Conservation (phyloP, 2,329 filamentous ascomycete species). For the Pyricularia sp. region DNA sequence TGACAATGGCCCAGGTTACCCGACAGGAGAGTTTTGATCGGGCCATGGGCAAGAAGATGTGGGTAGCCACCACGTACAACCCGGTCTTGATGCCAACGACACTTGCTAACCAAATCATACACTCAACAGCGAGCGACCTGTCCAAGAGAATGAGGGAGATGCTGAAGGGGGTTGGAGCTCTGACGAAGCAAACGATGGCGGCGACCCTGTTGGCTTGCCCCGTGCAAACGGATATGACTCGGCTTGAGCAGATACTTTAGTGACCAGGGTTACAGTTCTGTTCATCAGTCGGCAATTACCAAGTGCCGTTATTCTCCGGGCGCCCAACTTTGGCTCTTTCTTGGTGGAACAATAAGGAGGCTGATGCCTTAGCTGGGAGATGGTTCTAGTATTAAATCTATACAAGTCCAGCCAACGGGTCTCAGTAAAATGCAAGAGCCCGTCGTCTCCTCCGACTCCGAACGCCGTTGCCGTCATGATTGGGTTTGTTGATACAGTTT, state of each 20-base stretch:
- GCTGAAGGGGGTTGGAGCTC: slow-evolving; percentile 18
- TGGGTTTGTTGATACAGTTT: not conserved
- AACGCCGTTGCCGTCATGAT: slow-evolving; percentile 2
- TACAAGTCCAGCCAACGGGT: not conserved
- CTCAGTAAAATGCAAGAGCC: not conserved
- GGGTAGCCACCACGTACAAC: not conserved
- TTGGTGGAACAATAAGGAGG: not conserved
- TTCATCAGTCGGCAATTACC: not conserved
- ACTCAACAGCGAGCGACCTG: not conserved
- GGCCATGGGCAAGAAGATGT: slow-evolving; percentile 3
- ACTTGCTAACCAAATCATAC: not conserved
- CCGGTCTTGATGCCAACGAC: not conserved
- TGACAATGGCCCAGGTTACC: slow-evolving; percentile 40
- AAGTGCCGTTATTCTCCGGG: not conserved
- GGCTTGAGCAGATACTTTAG: not conserved
- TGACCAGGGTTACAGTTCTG: not conserved
- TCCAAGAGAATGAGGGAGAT: slow-evolving; percentile 7
- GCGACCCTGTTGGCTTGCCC: slow-evolving; percentile 2
- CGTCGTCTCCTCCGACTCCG: not conserved
- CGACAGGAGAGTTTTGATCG: slow-evolving; percentile 14
- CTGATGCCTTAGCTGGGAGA: not conserved
- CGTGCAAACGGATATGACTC: not conserved
- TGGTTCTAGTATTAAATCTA: not conserved
- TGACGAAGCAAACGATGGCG: slow-evolving; percentile 19
- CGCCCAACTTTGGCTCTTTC: not conserved